Percentiles rank a stretch among this genome's conserved stretches.
Conservation (phyloP, 2,329 filamentous ascomycete genomes). For the Drechslerella coelobrocha region DNA sequence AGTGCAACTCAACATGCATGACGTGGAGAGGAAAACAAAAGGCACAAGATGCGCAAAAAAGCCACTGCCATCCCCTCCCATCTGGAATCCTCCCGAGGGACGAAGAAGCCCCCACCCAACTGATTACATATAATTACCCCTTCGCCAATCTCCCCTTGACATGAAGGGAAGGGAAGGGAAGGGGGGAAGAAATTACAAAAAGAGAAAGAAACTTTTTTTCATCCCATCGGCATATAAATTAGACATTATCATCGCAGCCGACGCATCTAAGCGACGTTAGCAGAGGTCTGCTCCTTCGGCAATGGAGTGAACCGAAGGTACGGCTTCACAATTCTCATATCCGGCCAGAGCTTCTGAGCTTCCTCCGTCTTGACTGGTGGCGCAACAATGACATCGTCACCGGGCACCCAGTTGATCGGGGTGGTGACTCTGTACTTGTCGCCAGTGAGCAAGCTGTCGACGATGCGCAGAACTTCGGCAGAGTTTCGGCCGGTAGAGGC, state of each 20-base stretch:
- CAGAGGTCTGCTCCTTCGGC: conserved; percentile 66
- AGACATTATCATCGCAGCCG: too few relatives aligned
- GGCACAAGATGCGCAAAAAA: too few relatives aligned
- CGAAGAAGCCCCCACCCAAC: background rate
- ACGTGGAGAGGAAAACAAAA: too few relatives aligned
- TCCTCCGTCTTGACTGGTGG: conserved; percentile 66
- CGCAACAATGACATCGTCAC: conserved; percentile 67
- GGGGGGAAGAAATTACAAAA: too few relatives aligned
- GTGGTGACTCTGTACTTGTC: conserved; percentile 68
- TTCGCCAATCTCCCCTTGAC: too few relatives aligned
- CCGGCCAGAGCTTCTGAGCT: conserved; percentile 68
- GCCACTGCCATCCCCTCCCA: too few relatives aligned
- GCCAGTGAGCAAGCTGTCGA: conserved; percentile 67
- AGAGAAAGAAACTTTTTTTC: too few relatives aligned
- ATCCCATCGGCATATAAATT: too few relatives aligned
- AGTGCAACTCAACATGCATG: too few relatives aligned
- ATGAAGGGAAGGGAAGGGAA: too few relatives aligned
- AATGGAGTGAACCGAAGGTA: conserved; percentile 68
- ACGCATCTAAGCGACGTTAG: conserved; percentile 49
- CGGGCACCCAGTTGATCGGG: conserved; percentile 63
- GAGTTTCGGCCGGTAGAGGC: conserved; percentile 68
- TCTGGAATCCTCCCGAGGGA: background rate
- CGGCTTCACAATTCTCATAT: conserved; percentile 69
- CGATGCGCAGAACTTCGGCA: conserved; percentile 66
- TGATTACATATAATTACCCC: conserved; percentile 7